Conservation (phyloP, 208 protist species). For the Trypanosoma platydactyli region DNA sequence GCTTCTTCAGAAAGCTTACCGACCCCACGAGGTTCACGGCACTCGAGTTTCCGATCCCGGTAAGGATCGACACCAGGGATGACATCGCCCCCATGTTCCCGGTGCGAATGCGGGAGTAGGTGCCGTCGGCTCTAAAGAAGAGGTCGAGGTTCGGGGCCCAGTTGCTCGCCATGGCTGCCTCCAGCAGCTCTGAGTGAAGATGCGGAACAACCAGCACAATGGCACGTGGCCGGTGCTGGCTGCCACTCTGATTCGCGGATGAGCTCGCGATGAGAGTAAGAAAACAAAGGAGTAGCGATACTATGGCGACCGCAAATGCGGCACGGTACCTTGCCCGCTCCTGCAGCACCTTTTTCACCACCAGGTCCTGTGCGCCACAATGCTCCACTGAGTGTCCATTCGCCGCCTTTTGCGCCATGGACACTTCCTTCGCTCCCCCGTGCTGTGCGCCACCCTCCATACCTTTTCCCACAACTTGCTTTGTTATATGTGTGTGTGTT, state of each 20-base stretch:
- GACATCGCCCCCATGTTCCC: constrained; percentile 2
- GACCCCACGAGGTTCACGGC: constrained; percentile 33
- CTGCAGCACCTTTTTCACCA: constrained; percentile 71
- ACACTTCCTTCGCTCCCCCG: background rate
- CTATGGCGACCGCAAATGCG: constrained; percentile 55
- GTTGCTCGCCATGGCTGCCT: constrained; percentile 49
- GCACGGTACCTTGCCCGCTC: constrained; percentile 58
- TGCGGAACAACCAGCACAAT: constrained; percentile 55
- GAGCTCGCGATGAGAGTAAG: constrained; percentile 67
- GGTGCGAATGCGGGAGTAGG: constrained; percentile 32
- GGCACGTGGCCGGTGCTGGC: constrained; percentile 16
- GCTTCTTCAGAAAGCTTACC: constrained; percentile 44
- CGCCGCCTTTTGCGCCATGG: background rate
- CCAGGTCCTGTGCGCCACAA: constrained; percentile 61
- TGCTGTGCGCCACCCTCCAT: background rate
- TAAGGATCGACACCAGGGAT: constrained; percentile 57
- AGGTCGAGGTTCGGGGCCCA: constrained; percentile 66
- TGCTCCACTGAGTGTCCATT: constrained; percentile 36
- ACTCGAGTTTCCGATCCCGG: constrained; percentile 31
- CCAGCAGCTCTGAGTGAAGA: constrained; percentile 33
- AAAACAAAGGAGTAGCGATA: constrained; percentile 62
- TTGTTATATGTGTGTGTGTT: too few relatives aligned
- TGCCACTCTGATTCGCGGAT: constrained; percentile 36
- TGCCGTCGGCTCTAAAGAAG: constrained; percentile 38
- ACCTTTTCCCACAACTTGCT: background rate